Percentiles rank a stretch among this genome's conserved stretches.
Conservation (phyloP, 805 yeast species). For the Cyberlindnera maritima region DNA sequence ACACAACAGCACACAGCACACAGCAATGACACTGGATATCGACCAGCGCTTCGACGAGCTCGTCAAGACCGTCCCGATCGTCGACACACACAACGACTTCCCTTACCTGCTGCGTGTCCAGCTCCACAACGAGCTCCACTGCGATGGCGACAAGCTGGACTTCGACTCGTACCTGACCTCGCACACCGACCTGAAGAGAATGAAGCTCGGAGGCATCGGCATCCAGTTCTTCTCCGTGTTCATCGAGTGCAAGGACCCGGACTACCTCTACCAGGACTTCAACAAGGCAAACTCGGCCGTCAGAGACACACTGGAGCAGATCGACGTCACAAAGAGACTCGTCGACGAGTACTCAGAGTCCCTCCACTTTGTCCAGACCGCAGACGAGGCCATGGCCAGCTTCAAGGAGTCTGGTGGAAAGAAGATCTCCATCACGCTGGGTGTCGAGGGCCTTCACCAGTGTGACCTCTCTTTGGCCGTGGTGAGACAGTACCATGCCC, state of each 20-base stretch:
- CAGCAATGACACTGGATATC: conserved; percentile 8
- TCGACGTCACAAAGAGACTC: conserved; percentile 47
- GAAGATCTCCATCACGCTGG: conserved; percentile 46
- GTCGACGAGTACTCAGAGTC: conserved; percentile 28
- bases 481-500: conserved; percentile 44
- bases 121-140: conserved; percentile 40
- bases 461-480: conserved; percentile 48
- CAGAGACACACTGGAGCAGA: conserved; percentile 52
- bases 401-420: conserved; percentile 26
- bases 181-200: conserved; percentile 43
- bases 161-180: conserved; percentile 39
- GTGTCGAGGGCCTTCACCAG: conserved; percentile 57
- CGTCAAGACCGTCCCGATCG: conserved; percentile 34
- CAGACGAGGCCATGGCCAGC: conserved; percentile 39
- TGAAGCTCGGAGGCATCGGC: conserved; percentile 45
- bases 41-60: conserved; percentile 20
- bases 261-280: conserved; percentile 41
- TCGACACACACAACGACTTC: conserved; percentile 50
- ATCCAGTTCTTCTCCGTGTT: conserved; percentile 49
- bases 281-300: conserved; percentile 33
- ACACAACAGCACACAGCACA: not conserved
- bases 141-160: conserved; percentile 32
- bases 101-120: conserved; percentile 48
- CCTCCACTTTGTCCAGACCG: conserved; percentile 38
- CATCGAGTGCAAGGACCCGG: conserved; percentile 38